Evolutionary conservation across 805 yeast species (phyloP), one percentile per base, ranked within the genome.

Genomic region (Tetrapisispora phaffii): DNA sequence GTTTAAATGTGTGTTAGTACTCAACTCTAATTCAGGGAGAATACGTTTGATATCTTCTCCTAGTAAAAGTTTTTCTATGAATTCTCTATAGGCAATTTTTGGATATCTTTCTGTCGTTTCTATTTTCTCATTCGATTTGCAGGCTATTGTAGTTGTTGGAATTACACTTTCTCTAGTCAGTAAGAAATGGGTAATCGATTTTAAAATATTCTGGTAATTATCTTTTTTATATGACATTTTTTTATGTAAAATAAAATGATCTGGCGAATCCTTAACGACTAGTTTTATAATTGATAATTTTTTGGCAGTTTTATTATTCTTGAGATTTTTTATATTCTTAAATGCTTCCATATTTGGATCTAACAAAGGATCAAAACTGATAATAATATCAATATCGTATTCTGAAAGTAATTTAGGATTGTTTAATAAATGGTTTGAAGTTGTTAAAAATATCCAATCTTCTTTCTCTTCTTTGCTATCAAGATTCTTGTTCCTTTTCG

Each of bases 321-420:
- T 13, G 2, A 8, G 5, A 28, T 38, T 23, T 44, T 66, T 54
- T 22, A 63, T 41, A 21, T 47, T 53, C 15, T 53, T 56, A 22
- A 69, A 49, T 20, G 64, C 62, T 7, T 60, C 61, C 32, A 64
- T 52, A 16, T 52, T 44, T 24, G 62, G 65, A 40, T 66, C 61
- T 26, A 72, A 35, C 35, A 56, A 39, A 5, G 75, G 67, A 57
- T 77, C 80, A 48, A 77, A 67, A n/a, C 78, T 68, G 1, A 77
- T 55, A 22, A 76, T 68, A 31, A 69, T 54, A 49, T 75, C 73
- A 41, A 74, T 56, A 31, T 62, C 55, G 44, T 65, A 60, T 21
- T 60, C 65, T 22, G 63, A 65, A 39, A 62, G 46, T 15, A 58
- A 60, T 20, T 52, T 59, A 7, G 59, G 49, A 44, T 57, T 62